Base-by-base conservation (phyloP, 23 red algal genomes). In the Gracilaria domingensis region DNA sequence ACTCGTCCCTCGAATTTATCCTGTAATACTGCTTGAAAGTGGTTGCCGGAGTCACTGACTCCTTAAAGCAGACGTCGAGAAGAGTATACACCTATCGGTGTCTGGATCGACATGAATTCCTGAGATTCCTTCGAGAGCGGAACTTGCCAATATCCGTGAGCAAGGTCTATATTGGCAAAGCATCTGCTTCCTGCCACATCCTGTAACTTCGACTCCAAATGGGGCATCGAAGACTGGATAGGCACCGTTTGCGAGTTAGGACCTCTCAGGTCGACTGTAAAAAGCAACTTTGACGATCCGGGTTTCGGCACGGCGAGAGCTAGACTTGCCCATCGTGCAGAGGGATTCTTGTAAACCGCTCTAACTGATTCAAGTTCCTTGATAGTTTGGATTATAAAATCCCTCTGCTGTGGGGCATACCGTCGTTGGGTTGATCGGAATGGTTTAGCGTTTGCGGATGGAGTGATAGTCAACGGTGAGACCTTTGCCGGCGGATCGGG, bases 51-150 rank as follows among this genome's bases (percentile, higher is more conserved):
- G 44, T 75, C 70, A 20, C 38, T 76, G 39, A 18, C 48, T 30
- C 49, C 65, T 29, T 88, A 66, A 14, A 58, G 66, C 40, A 88
- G 21, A 17, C 84, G 34, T 30, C 42, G 45, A 53, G 66, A 67
- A 30, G 39, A 73, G 45, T 74, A 75, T 29, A 88, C 84, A 32
- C 55, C 66, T 1, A 75, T 48, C 20, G 66, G 65, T 29, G 66
- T 75, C 14, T 88, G 66, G 20, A 88, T 56, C 8, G 0, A 88
- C 47, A 73, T 64, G 28, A 36, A 70, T 51, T 76, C 65, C 18
- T 74, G 65, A 4, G 84, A 88, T 58, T 76, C 65, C 48, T 30
- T n/a, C 5, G 84, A 59, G 17, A 88, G 45, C 5, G 65, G 71
- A 55, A 81, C 24, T 0, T 88, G 0, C 0, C 14, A 73, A 33